These are phyloP conservation scores for Striga asiatica DNA, from an alignment of 257 asterid species.

Conservation along the genomic window DNA sequence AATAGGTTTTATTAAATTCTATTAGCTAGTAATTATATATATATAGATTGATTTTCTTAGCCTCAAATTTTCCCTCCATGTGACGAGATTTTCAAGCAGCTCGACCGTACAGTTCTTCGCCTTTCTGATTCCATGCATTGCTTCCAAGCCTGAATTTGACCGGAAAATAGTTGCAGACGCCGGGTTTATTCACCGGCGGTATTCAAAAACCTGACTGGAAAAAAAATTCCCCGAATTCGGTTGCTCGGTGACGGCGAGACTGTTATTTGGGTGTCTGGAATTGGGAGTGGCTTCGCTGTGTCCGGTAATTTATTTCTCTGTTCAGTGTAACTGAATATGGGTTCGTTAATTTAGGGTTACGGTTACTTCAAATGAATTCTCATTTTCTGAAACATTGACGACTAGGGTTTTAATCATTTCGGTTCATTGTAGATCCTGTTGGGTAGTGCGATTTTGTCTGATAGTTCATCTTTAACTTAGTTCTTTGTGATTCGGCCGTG, in stretches of 20 bases:
- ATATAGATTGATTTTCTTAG: no score
- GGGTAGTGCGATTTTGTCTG: neutral
- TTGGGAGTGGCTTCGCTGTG: no score
- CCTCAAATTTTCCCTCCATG: slow-evolving; percentile 40
- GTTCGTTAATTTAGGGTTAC: slow-evolving; percentile 18
- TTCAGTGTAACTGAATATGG: slow-evolving; percentile 12
- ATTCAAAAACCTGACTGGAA: slow-evolving; percentile 13
- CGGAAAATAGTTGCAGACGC: slow-evolving; percentile 10
- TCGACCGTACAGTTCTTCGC: neutral
- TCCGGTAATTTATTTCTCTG: neutral
- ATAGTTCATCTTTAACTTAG: no score
- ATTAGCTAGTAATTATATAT: no score
- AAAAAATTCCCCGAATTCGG: slow-evolving; percentile 16
- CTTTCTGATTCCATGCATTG: neutral
- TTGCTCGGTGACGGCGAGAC: slow-evolving; percentile 16
- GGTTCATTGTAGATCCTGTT: neutral
- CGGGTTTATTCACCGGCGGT: slow-evolving; percentile 24
- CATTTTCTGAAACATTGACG: neutral
- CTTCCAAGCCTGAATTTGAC: neutral
- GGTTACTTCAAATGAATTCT: neutral
- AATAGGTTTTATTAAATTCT: no score
- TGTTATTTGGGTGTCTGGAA: no score
- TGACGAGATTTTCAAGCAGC: slow-evolving; percentile 19
- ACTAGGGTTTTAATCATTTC: slow-evolving; percentile 27
- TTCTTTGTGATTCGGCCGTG: no score